A percentile compares a stretch with the other conserved stretches of the same genome.
Evolutionary conservation across 176 grass and related monocot genomes (phyloP).

Genomic region (Tillandsia fasciculata): DNA sequence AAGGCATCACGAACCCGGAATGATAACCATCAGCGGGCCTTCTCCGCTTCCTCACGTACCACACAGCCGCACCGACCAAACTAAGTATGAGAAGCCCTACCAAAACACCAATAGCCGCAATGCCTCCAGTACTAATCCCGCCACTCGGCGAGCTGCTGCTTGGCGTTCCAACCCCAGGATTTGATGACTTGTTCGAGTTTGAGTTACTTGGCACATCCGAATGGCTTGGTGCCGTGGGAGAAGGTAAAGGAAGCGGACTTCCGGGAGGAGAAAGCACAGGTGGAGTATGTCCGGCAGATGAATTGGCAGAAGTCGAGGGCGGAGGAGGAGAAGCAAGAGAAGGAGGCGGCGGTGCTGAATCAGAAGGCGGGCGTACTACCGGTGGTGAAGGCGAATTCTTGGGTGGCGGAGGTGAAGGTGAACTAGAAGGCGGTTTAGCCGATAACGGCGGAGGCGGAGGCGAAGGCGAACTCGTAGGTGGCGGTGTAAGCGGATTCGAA

Average conservation of each 20-base stretch:
- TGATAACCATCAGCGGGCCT: conserved; percentile 37
- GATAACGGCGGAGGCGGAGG: neutral
- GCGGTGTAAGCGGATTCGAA: neutral
- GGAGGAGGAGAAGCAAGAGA: conserved; percentile 5
- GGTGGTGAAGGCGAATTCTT: conserved; percentile 3
- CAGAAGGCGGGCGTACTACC: neutral
- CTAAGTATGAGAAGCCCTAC: conserved; percentile 34
- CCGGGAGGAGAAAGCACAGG: conserved; percentile 9
- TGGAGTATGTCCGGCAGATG: neutral
- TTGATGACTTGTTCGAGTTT: conserved; percentile 18
- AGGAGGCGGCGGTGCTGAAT: conserved; percentile 8
- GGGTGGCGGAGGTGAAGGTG: conserved; percentile 12
- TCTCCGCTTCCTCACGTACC: conserved; percentile 38
- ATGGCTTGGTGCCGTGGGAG: conserved; percentile 33
- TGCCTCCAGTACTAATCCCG: neutral
- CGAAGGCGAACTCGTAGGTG: neutral
- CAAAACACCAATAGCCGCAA: conserved; percentile 28
- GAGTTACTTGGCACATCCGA: neutral
- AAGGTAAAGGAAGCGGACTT: conserved; percentile 19
- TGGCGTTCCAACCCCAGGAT: neutral
- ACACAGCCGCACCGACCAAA: conserved; percentile 34
- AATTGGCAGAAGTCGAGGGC: neutral
- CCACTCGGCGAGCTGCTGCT: neutral
- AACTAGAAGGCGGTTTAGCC: neutral
- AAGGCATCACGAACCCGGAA: conserved; percentile 54